phyloP scores from a whole-genome alignment of 2,329 filamentous ascomycete species.

The Fusarium secorum region DNA sequence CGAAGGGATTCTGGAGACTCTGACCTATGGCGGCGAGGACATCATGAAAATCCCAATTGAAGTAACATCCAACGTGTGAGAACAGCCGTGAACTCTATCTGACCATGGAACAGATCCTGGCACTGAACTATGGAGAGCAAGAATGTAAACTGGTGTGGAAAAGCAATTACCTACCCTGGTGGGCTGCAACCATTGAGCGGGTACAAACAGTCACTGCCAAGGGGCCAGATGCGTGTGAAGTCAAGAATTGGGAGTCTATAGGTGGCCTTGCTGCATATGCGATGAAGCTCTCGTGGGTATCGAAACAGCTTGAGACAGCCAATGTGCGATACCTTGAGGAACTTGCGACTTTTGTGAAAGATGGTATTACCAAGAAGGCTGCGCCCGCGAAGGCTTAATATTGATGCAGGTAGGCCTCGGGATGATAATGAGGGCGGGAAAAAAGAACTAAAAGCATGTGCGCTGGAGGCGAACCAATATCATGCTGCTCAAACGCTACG shows the following conservation, averaged over 20 bases:
- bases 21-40: background rate
- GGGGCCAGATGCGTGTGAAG: background rate
- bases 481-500: background rate
- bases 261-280: background rate
- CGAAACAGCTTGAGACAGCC: background rate
- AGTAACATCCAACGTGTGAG: background rate
- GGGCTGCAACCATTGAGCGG: background rate
- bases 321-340: background rate
- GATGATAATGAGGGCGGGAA: fast-evolving
- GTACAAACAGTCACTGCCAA: background rate
- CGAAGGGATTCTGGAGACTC: background rate
- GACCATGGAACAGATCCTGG: background rate
- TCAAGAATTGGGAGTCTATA: background rate
- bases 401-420: fast-evolving
- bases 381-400: fast-evolving
- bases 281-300: background rate
- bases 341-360: background rate
- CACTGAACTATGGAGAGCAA: background rate
- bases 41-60: background rate
- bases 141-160: background rate
- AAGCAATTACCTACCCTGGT: background rate
- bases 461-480: too few relatives aligned
- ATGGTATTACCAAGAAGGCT: background rate
- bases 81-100: background rate
- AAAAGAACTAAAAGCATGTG: fast-evolving